Conservation (phyloP, 495 filamentous ascomycete genomes). For the Neurospora tetrasperma region DNA sequence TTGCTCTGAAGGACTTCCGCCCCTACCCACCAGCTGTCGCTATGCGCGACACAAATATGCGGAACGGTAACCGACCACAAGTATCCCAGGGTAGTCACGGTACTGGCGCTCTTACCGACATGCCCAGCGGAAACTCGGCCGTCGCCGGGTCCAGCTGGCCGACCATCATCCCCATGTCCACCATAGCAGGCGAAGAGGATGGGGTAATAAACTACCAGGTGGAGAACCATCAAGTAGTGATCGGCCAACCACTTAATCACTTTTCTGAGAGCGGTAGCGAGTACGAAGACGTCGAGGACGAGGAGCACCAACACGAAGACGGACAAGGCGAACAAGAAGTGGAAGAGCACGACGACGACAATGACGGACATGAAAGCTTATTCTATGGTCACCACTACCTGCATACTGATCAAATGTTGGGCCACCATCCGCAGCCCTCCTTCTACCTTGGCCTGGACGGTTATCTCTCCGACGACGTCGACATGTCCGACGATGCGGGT, state of each 20-base stretch:
- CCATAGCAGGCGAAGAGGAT: background rate
- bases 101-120: background rate
- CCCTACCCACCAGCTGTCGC: background rate
- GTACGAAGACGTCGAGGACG: conserved; percentile 10
- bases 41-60: background rate
- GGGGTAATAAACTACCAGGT: background rate
- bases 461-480: conserved; percentile 14
- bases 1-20: background rate
- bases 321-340: conserved; percentile 12
- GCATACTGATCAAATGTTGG: background rate
- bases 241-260: background rate
- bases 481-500: conserved; percentile 13
- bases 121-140: background rate
- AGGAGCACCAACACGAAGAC: conserved; percentile 13
- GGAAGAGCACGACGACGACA: conserved; percentile 12
- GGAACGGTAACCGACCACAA: background rate
- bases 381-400: background rate
- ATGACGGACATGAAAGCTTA: conserved; percentile 4
- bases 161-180: background rate
- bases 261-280: conserved; percentile 4
- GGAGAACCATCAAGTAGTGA: background rate
- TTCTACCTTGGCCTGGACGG: conserved; percentile 5
- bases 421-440: background rate
- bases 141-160: background rate
- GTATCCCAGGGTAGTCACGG: background rate